A percentile compares a stretch with the other conserved stretches of the same genome.
These are phyloP conservation scores for Celoporthe dispersa DNA, from an alignment of 2,329 filamentous ascomycete genomes.

Conservation along the genomic window DNA sequence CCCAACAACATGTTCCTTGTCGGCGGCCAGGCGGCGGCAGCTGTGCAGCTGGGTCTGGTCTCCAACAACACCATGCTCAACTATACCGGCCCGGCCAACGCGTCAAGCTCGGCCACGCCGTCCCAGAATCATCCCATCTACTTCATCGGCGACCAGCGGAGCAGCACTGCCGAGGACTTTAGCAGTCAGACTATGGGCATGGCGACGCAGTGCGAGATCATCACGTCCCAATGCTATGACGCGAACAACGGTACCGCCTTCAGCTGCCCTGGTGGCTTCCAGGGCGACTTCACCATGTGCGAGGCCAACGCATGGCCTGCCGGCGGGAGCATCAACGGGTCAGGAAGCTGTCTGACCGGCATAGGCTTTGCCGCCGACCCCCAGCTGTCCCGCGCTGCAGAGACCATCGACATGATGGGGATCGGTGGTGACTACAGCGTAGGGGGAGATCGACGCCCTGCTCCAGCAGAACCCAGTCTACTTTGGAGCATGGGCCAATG, in stretches of 20 bases:
- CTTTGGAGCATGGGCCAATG: constrained; percentile 10
- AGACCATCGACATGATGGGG: neutral
- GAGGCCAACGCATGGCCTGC: neutral
- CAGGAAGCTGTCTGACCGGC: neutral
- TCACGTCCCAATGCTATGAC: constrained; percentile 6
- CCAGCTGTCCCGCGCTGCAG: constrained; percentile 1
- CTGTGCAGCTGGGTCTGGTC: neutral
- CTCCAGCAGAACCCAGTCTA: constrained; percentile 1
- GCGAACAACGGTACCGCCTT: neutral
- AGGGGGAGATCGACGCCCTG: neutral
- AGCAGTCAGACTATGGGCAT: constrained; percentile 2
- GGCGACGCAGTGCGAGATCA: neutral
- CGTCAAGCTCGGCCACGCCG: neutral
- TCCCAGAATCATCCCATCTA: neutral
- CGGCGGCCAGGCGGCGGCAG: neutral
- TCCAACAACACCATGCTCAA: neutral
- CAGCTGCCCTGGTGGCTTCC: constrained; percentile 6
- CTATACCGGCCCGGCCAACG: neutral
- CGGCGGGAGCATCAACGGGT: neutral
- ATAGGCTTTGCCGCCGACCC: constrained; percentile 13
- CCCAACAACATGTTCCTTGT: neutral
- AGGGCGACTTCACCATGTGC: constrained; percentile 3
- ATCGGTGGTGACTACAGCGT: neutral
- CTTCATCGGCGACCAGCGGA: constrained; percentile 1
- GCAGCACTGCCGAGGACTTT: neutral